Percentiles rank a stretch among this genome's conserved stretches.
Conservation (phyloP, 768 basidiomycete species). For the Boletus edulis region DNA sequence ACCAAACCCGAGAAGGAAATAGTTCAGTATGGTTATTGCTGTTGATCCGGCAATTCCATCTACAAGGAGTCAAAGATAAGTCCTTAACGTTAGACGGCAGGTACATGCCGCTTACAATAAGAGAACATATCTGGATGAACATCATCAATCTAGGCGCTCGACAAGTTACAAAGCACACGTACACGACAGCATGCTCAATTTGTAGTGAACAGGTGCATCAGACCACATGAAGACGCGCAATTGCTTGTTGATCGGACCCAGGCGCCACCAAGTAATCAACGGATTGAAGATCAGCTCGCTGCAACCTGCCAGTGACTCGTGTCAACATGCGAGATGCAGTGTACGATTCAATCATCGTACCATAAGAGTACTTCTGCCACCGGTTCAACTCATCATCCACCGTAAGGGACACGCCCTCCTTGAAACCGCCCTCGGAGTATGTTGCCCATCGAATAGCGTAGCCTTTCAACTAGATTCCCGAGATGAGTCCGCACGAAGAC, state of each 20-base stretch:
- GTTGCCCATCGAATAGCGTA: conserved; percentile 62
- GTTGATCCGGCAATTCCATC: conserved; percentile 64
- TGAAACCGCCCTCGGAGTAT: conserved; percentile 84
- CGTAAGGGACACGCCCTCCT: conserved; percentile 92
- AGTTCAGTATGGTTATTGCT: conserved; percentile 66
- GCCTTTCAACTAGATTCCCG: conserved; percentile 14
- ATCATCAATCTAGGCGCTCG: conserved; percentile 2
- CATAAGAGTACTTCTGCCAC: conserved; percentile 90
- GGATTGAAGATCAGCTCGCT: conserved; percentile 82
- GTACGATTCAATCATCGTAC: conserved; percentile 35
- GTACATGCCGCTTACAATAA: conserved; percentile 38
- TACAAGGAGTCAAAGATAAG: not conserved
- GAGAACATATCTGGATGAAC: conserved; percentile 44
- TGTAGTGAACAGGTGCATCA: conserved; percentile 75
- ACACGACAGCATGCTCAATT: conserved; percentile 61
- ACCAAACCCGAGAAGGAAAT: conserved; percentile 67
- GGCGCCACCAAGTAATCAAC: conserved; percentile 67
- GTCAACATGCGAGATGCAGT: conserved; percentile 26
- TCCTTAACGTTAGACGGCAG: conserved; percentile 2
- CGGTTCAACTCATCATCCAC: conserved; percentile 91
- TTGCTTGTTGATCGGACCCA: conserved; percentile 83
- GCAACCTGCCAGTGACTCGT: conserved; percentile 25
- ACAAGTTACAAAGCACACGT: conserved; percentile 15
- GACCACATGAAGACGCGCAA: conserved; percentile 80
- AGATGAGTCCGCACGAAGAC: not conserved